Conservation (phyloP, 1,284 basidiomycete genomes). For the Ganoderma meredithae region DNA sequence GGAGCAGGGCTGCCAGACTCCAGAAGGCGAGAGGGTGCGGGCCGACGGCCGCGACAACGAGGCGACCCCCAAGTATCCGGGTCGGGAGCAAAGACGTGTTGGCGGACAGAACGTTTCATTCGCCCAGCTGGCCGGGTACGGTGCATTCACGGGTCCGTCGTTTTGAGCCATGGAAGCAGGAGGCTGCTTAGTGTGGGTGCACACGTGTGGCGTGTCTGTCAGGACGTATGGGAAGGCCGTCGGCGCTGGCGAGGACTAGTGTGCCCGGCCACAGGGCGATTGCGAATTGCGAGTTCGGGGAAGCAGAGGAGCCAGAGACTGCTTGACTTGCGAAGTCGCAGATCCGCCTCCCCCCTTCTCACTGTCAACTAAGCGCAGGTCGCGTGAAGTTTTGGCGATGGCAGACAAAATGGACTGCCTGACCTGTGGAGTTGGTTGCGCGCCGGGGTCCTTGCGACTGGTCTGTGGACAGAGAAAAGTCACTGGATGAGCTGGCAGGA, state of each 20-base stretch:
- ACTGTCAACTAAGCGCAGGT: conserved; percentile 11
- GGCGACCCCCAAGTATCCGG: conserved; percentile 12
- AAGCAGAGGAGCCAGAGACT: conserved; percentile 9
- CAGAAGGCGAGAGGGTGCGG: conserved; percentile 1
- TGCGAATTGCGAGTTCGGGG: conserved; percentile 2
- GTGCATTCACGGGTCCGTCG: conserved; percentile 15
- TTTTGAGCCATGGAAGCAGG: conserved; percentile 11
- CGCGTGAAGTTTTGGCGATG: conserved; percentile 2
- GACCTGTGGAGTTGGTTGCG: neutral
- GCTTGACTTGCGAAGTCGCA: conserved; percentile 10
- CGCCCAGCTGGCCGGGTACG: conserved; percentile 8
- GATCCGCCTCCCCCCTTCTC: conserved; percentile 10
- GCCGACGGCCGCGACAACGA: conserved; percentile 17
- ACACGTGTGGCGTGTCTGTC: conserved; percentile 9
- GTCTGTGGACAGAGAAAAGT: neutral
- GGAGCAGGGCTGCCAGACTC: conserved; percentile 6
- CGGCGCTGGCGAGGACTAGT: conserved; percentile 7
- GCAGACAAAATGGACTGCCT: neutral
- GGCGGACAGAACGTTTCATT: conserved; percentile 1
- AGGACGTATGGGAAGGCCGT: conserved; percentile 11
- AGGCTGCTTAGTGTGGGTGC: conserved; percentile 6
- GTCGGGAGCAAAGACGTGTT: conserved; percentile 10
- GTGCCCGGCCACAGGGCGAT: neutral
- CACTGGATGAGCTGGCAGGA: neutral
- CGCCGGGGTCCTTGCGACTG: neutral